These are phyloP conservation scores for Botryotinia convoluta DNA, from an alignment of 2,329 filamentous ascomycete genomes.

Conservation along the genomic window DNA sequence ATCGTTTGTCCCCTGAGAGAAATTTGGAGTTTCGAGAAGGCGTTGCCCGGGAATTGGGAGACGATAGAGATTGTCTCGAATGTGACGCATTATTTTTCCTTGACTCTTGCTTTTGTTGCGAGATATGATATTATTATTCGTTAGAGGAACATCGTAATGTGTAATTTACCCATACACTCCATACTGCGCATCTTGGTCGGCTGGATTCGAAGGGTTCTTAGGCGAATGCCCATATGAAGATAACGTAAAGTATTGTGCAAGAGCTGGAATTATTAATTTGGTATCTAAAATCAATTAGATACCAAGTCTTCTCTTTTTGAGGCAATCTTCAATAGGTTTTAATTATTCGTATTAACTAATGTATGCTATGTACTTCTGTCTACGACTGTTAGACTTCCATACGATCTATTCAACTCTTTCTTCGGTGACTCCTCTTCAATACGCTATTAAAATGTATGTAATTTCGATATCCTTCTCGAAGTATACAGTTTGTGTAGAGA, in stretches of 20 bases:
- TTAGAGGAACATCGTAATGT: constrained; percentile 17
- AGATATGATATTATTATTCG: constrained; percentile 17
- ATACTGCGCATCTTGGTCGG: background rate
- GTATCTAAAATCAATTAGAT: background rate
- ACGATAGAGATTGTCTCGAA: constrained; percentile 29
- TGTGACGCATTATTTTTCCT: constrained; percentile 33
- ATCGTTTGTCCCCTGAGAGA: too few relatives aligned
- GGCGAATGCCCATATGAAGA: background rate
- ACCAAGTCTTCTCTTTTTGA: background rate
- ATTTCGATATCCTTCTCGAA: background rate
- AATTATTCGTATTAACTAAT: background rate
- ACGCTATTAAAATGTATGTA: background rate
- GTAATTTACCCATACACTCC: background rate
- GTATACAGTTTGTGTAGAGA: background rate
- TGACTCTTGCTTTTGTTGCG: background rate
- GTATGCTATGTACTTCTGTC: background rate
- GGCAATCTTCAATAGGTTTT: background rate
- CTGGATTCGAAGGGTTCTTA: background rate
- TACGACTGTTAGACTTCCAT: background rate
- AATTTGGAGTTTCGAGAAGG: constrained; percentile 13
- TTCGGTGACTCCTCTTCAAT: background rate
- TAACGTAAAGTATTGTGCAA: background rate
- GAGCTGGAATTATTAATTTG: background rate
- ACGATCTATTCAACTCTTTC: background rate
- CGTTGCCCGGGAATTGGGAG: background rate